phyloP scores from a whole-genome alignment of 2,329 filamentous ascomycete species.

The Curvularia eragrostidis region DNA sequence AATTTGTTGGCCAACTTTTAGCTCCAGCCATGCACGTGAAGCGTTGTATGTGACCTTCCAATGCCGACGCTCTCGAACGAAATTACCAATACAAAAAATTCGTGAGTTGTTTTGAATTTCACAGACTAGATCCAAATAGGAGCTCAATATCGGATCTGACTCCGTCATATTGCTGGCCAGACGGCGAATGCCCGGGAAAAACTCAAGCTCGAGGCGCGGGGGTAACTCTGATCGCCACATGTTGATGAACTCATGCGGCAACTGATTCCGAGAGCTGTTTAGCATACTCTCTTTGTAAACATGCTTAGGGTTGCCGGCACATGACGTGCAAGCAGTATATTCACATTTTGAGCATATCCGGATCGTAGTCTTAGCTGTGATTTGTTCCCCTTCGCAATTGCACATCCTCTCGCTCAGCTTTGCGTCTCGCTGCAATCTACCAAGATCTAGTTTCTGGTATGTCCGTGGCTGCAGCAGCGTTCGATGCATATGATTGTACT shows the following conservation, averaged over 20 bases:
- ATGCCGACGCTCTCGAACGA: conserved; percentile 34
- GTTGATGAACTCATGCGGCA: conserved; percentile 55
- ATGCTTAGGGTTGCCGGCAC: conserved; percentile 63
- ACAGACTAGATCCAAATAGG: conserved; percentile 17
- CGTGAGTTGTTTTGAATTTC: conserved; percentile 16
- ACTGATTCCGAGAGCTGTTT: conserved; percentile 36
- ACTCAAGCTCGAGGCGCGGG: conserved; percentile 23
- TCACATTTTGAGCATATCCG: conserved; percentile 60
- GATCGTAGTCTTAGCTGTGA: conserved; percentile 50
- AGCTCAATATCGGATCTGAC: neutral
- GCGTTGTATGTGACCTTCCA: conserved; percentile 57
- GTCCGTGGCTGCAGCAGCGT: neutral
- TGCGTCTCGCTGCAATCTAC: conserved; percentile 31
- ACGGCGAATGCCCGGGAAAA: conserved; percentile 24
- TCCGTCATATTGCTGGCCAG: neutral
- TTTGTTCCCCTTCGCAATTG: conserved; percentile 61
- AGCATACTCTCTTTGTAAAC: conserved; percentile 42
- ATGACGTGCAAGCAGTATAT: conserved; percentile 62
- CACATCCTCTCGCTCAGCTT: conserved; percentile 58
- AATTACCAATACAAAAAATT: conserved; percentile 25
- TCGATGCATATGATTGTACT: neutral
- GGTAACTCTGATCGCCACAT: conserved; percentile 46
- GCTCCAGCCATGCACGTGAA: conserved; percentile 47
- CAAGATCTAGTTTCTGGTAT: conserved; percentile 17
- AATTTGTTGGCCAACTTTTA: conserved; percentile 48